Evolutionary conservation across 257 asterid species (phyloP), one percentile per base, ranked within the genome.

Genomic region (Paraleonurus japonicus): DNA sequence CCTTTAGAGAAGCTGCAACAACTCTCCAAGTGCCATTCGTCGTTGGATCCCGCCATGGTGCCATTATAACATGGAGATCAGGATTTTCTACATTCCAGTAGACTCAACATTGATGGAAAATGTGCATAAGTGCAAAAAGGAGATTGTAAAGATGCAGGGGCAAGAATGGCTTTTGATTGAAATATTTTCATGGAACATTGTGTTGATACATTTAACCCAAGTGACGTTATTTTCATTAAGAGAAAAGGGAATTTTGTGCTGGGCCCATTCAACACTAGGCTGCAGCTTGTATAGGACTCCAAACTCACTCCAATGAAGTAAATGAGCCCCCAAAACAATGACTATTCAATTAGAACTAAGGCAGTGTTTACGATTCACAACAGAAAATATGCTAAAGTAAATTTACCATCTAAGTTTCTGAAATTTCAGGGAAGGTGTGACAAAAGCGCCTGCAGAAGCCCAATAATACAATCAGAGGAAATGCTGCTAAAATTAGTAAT

Each of bases 381-480:
- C 12, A 80, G 28, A 57, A 13, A 53, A 47, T 7, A 75, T 73
- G 61, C 27, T 47, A 79, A 71, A 62, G 60, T 28, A 61, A 37
- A 70, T 69, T 60, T 89, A 94, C 99, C 96, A 78, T 89, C 98
- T 88, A 32, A 94, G 90, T 76, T 83, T 84, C 87, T 89, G 92
- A 78, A 75, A 94, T 79, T 94, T 94, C 75, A 35, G 80, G 96
- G 96, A 74, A 86, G 89, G 77, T 88, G 96, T 11, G 89, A 82
- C 76, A 94, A 65, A 63, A 91, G 78, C 7, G 78, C 96, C 99
- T 94, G 97, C 85, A 80, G 65, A 84, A 77, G 32, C 61, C 69
- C 80, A 75, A 77, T 32, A 71, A 77, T 11, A 33, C n/a, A 58
- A 76, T 82, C 64, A 82, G 76, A 65, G 41, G 50, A 70, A 61